These are phyloP conservation scores for Populus hybrid DNA, from an alignment of 441 rosid genomes.

Conservation along the genomic window DNA sequence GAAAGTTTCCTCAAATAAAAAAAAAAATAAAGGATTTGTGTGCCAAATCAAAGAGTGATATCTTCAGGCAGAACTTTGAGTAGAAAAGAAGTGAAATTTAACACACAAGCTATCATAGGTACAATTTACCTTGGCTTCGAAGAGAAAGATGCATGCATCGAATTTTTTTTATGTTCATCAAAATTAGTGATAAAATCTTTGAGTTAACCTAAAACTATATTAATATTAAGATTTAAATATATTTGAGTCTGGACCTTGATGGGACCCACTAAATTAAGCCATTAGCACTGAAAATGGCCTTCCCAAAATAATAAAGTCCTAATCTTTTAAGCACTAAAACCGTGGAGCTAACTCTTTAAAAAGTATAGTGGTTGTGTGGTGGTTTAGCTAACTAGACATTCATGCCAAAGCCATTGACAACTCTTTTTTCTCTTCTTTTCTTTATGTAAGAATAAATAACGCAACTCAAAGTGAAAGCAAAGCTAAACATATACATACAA, in stretches of 20 bases:
- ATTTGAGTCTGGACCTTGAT: neutral
- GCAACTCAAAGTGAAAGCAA: too few relatives aligned
- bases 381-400: neutral
- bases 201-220: neutral
- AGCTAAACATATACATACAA: too few relatives aligned
- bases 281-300: conserved; percentile 17
- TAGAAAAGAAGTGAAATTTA: conserved; percentile 34
- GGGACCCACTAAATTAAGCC: neutral
- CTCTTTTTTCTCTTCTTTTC: too few relatives aligned
- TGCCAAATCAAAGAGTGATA: conserved; percentile 25
- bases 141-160: conserved; percentile 31
- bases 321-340: neutral
- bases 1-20: too few relatives aligned
- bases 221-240: conserved; percentile 7
- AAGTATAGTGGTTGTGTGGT: neutral
- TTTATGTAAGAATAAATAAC: too few relatives aligned
- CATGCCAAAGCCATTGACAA: too few relatives aligned
- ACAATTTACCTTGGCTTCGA: conserved; percentile 45
- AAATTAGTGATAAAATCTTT: neutral
- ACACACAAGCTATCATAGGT: neutral
- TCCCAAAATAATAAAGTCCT: neutral
- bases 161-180: conserved; percentile 11
- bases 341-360: conserved; percentile 4
- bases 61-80: conserved; percentile 34
- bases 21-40: too few relatives aligned